Percentiles rank a stretch among this genome's conserved stretches.
Conservation (phyloP, 2,329 filamentous ascomycete species). For the Cercospora nicotianae region DNA sequence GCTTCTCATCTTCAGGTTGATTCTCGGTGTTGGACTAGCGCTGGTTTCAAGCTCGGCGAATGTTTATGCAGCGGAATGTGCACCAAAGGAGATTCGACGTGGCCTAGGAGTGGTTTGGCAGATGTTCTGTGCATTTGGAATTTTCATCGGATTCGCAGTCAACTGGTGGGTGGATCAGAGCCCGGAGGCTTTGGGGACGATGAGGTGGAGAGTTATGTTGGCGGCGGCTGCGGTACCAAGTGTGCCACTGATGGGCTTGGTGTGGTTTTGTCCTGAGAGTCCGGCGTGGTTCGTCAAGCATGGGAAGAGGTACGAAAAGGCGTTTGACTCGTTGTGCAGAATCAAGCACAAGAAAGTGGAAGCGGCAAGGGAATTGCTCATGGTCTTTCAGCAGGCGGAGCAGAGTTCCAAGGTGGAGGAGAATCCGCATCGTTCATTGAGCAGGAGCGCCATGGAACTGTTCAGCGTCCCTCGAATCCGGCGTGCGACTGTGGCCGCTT, state of each 20-base stretch:
- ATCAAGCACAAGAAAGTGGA: background rate
- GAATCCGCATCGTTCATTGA: background rate
- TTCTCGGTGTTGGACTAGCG: background rate
- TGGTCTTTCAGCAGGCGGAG: background rate
- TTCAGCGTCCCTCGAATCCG: constrained; percentile 47
- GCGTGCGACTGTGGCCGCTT: constrained; percentile 41
- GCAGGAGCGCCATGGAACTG: background rate
- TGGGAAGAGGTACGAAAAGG: background rate
- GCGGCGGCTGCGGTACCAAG: background rate
- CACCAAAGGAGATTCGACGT: background rate
- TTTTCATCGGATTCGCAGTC: background rate
- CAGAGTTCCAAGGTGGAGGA: background rate
- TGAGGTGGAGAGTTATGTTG: background rate
- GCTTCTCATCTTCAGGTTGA: background rate
- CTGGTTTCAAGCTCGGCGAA: background rate
- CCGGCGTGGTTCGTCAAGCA: background rate
- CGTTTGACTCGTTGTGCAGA: background rate
- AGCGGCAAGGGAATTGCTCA: background rate
- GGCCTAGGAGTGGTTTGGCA: background rate
- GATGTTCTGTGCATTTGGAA: background rate
- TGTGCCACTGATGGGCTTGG: background rate
- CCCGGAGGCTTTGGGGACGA: background rate
- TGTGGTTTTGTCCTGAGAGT: background rate
- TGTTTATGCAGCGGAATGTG: background rate
- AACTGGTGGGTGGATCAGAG: background rate